Conservation (phyloP, 2,329 filamentous ascomycete genomes). For the Arthrobotrys megalospora region DNA sequence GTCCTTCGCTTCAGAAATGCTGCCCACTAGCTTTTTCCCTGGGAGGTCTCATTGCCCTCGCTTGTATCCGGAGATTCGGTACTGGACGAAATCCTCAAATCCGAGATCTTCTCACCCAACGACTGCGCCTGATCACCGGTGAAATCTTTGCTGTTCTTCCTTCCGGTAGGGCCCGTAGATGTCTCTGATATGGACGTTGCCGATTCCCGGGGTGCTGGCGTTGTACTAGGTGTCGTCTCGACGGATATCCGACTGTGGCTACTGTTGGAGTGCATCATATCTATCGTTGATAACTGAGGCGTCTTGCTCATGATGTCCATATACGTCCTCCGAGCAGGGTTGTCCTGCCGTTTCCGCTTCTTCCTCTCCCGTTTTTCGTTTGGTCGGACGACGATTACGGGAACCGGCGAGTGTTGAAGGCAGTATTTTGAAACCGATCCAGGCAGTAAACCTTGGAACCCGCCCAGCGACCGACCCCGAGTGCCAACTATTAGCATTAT, state of each 20-base stretch:
- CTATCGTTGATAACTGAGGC: conserved; percentile 53
- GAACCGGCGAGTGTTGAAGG: conserved; percentile 91
- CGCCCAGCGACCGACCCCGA: conserved; percentile 84
- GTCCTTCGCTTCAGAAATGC: conserved; percentile 21
- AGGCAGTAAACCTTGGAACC: conserved; percentile 86
- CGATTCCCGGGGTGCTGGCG: conserved; percentile 57
- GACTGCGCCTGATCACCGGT: conserved; percentile 26
- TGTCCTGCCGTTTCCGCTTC: conserved; percentile 85
- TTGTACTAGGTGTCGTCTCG: conserved; percentile 54
- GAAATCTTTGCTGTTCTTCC: conserved; percentile 40
- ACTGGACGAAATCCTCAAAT: conserved; percentile 33
- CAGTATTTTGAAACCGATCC: conserved; percentile 96
- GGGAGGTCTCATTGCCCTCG: conserved; percentile 13
- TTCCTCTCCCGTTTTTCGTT: conserved; percentile 90
- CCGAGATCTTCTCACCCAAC: conserved; percentile 36
- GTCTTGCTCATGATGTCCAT: conserved; percentile 79
- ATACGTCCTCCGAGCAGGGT: conserved; percentile 83
- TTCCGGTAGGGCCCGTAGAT: conserved; percentile 13
- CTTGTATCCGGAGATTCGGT: neutral
- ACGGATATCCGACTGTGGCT: conserved; percentile 42
- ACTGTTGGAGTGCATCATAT: conserved; percentile 61
- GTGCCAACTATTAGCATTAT: conserved; percentile 93
- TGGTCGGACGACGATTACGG: conserved; percentile 91
- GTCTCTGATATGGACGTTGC: conserved; percentile 45
- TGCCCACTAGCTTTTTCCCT: conserved; percentile 30